A percentile compares a stretch with the other conserved stretches of the same genome.
Evolutionary conservation across 345 rosid genomes (phyloP).

Genomic region (Salix viminalis): DNA sequence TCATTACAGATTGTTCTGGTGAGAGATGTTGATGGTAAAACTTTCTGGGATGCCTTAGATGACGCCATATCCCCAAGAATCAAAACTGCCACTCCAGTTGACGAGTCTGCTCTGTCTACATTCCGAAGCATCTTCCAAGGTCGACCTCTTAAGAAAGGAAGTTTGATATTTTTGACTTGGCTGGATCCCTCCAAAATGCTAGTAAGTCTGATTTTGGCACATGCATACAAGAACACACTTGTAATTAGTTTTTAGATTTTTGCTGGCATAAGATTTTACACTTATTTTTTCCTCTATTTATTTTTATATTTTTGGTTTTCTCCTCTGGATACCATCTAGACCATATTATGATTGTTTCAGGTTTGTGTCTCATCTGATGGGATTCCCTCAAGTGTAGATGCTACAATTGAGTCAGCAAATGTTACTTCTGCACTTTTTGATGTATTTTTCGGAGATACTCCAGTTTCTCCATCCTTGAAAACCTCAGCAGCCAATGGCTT

Average conservation of each 20-base stretch:
- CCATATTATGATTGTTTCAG: conserved; percentile 28
- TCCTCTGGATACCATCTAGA: not conserved
- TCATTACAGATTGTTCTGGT: conserved; percentile 77
- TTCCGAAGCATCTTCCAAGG: conserved; percentile 63
- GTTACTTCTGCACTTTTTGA: conserved; percentile 64
- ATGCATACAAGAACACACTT: not conserved
- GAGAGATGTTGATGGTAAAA: conserved; percentile 90
- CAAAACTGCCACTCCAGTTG: conserved; percentile 43
- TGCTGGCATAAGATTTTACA: not conserved
- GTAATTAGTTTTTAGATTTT: not conserved
- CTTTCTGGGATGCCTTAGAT: conserved; percentile 87
- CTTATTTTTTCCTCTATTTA: not conserved
- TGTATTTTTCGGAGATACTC: conserved; percentile 67
- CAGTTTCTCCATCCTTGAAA: conserved; percentile 80
- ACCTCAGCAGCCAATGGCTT: conserved; percentile 56
- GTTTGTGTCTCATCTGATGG: conserved; percentile 59
- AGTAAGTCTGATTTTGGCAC: conserved; percentile 38
- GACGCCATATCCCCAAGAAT: conserved; percentile 74
- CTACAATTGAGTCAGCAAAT: conserved; percentile 54
- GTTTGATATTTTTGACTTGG: conserved; percentile 72
- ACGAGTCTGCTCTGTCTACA: conserved; percentile 58
- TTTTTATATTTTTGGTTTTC: not conserved
- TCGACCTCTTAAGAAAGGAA: conserved; percentile 66
- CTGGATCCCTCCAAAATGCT: conserved; percentile 60
- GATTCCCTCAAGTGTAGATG: conserved; percentile 47